Percentiles rank a stretch among this genome's conserved stretches.
These are phyloP conservation scores for Sporisorium reilianum DNA, from an alignment of 1,284 basidiomycete species.

Conservation along the genomic window DNA sequence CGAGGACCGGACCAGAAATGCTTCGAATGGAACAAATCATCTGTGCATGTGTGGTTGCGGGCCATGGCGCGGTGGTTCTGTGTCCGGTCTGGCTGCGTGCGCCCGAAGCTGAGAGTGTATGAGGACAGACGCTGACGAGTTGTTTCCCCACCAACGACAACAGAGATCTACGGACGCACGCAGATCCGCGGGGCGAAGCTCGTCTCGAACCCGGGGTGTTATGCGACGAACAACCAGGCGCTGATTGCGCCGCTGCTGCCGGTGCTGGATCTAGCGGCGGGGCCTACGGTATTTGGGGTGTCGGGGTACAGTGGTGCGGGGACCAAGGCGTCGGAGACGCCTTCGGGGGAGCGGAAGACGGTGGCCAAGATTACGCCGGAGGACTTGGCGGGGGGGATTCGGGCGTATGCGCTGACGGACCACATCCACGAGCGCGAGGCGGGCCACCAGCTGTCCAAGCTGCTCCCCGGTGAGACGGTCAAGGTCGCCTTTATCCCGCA, in stretches of 20 bases:
- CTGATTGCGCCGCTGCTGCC: constrained; percentile 91
- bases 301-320: constrained; percentile 96
- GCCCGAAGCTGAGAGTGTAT: too few relatives aligned
- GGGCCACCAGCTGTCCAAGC: constrained; percentile 80
- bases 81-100: too few relatives aligned
- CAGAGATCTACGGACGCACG: constrained; percentile 89
- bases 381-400: constrained; percentile 80
- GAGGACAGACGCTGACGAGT: too few relatives aligned
- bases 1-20: neutral
- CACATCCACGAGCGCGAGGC: constrained; percentile 99
- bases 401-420: constrained; percentile 90
- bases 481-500: constrained; percentile 87
- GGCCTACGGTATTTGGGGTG: constrained; percentile 83
- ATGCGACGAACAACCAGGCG: constrained; percentile 92
- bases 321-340: constrained; percentile 75
- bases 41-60: too few relatives aligned
- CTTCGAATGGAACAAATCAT: constrained; percentile 2
- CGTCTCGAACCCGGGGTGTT: constrained; percentile 97
- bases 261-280: constrained; percentile 19
- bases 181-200: constrained; percentile 79
- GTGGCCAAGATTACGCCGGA: constrained; percentile 85
- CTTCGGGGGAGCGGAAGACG: constrained; percentile 70
- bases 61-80: too few relatives aligned
- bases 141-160: too few relatives aligned
- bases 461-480: constrained; percentile 72